phyloP scores from a whole-genome alignment of 2,329 filamentous ascomycete species.

The Phialophora macrospora region DNA sequence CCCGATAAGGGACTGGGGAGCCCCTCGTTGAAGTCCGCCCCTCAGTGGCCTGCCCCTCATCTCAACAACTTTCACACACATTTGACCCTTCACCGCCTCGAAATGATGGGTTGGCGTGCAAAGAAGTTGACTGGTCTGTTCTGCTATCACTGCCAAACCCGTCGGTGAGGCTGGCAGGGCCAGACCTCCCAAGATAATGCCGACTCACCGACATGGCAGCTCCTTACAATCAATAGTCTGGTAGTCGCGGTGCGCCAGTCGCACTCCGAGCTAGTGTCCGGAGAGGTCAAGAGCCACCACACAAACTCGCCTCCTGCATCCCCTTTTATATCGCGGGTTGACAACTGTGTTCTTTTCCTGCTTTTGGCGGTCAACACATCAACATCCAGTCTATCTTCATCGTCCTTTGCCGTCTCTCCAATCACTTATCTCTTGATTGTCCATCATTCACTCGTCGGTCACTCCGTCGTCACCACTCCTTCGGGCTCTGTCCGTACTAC shows the following conservation, averaged over 20 bases:
- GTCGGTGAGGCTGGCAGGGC: constrained; percentile 22
- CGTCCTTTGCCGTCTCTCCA: constrained; percentile 6
- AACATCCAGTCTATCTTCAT: constrained; percentile 7
- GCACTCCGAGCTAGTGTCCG: constrained; percentile 32
- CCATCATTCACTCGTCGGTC: constrained; percentile 18
- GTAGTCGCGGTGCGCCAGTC: constrained; percentile 20
- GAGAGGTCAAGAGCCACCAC: constrained; percentile 10
- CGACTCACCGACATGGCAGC: constrained; percentile 22
- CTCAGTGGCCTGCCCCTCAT: constrained; percentile 21
- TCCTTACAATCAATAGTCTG: constrained; percentile 11
- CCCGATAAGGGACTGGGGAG: neutral
- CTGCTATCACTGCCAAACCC: neutral
- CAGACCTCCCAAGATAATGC: constrained; percentile 1
- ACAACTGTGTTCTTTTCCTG: constrained; percentile 12
- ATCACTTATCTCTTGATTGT: constrained; percentile 9
- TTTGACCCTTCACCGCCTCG: constrained; percentile 21
- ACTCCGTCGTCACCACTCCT: constrained; percentile 14
- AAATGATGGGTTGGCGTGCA: constrained; percentile 2
- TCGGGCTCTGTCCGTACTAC: neutral
- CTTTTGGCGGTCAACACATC: constrained; percentile 19
- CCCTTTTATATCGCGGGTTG: constrained; percentile 8
- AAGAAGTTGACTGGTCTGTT: constrained; percentile 13
- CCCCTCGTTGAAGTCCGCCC: neutral
- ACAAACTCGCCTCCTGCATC: constrained; percentile 12
- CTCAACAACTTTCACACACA: constrained; percentile 13